These are phyloP conservation scores for Aspergillus avenaceus DNA, from an alignment of 495 filamentous ascomycete genomes.

Conservation along the genomic window DNA sequence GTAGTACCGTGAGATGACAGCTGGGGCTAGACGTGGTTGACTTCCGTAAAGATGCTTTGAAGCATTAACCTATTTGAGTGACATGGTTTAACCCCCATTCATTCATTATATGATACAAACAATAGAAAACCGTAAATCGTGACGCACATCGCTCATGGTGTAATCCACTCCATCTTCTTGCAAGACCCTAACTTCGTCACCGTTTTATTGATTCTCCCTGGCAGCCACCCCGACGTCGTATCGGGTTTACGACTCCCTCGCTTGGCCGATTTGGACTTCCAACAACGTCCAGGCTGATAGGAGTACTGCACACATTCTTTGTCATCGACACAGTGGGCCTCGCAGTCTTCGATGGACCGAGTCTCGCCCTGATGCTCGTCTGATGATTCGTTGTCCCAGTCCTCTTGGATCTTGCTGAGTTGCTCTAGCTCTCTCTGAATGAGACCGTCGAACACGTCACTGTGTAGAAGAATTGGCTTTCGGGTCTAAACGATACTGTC, in stretches of 20 bases:
- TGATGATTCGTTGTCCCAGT: conserved; percentile 29
- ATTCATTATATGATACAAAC: too few relatives aligned
- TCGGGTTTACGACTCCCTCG: conserved; percentile 15
- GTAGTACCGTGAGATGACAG: too few relatives aligned
- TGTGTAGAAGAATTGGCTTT: neutral
- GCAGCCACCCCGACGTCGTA: conserved; percentile 25
- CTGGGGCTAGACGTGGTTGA: too few relatives aligned
- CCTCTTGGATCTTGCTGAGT: conserved; percentile 11
- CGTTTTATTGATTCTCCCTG: conserved; percentile 27
- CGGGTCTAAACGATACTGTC: neutral
- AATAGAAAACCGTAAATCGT: too few relatives aligned
- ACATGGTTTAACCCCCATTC: too few relatives aligned
- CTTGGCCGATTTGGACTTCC: conserved; percentile 21
- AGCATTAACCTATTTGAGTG: too few relatives aligned
- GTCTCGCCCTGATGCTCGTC: conserved; percentile 6
- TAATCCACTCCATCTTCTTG: neutral
- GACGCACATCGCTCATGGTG: too few relatives aligned
- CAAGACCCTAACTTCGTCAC: conserved; percentile 10
- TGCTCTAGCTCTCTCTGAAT: neutral
- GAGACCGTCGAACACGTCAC: conserved; percentile 12
- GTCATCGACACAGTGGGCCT: conserved; percentile 28
- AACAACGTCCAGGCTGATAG: conserved; percentile 24
- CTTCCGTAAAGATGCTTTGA: too few relatives aligned
- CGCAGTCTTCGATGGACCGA: conserved; percentile 26
- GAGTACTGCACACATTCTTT: conserved; percentile 38